These are phyloP conservation scores for Salix caprea DNA, from an alignment of 345 rosid species.

Conservation along the genomic window DNA sequence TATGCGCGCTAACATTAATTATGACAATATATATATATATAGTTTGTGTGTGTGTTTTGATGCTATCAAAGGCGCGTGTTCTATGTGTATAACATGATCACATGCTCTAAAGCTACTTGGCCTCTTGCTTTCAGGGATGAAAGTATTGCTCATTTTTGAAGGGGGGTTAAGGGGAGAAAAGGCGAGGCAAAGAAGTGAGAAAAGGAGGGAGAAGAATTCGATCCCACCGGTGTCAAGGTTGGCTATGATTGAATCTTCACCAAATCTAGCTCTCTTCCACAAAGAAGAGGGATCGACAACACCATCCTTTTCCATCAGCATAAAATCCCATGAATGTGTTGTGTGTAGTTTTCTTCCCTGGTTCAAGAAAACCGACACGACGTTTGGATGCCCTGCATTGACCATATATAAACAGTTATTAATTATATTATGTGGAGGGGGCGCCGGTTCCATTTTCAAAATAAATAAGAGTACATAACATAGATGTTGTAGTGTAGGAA, in stretches of 20 bases:
- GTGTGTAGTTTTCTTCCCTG: conserved; percentile 69
- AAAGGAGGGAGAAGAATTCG: neutral
- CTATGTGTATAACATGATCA: too few species aligned
- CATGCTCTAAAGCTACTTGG: too few species aligned
- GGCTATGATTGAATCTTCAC: conserved; percentile 74
- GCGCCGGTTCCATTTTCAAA: too few species aligned
- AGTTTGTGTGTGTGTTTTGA: too few species aligned
- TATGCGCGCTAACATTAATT: too few species aligned
- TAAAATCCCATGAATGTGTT: conserved; percentile 89
- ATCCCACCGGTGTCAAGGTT: conserved; percentile 97
- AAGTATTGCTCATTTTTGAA: too few species aligned
- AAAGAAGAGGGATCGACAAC: conserved; percentile 36
- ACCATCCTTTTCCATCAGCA: conserved; percentile 54
- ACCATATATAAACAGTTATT: neutral
- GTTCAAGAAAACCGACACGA: conserved; percentile 70
- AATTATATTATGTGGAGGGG: neutral
- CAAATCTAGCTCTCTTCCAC: conserved; percentile 71
- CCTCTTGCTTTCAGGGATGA: too few species aligned
- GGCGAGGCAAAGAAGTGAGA: too few species aligned
- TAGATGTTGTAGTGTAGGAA: neutral
- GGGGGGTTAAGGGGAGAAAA: too few species aligned
- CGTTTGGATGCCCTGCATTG: conserved; percentile 64
- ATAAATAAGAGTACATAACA: too few species aligned
- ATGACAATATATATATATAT: too few species aligned
- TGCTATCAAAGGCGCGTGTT: too few species aligned